These are phyloP conservation scores for Gossypium davidsonii DNA, from an alignment of 441 rosid genomes.

Conservation along the genomic window DNA sequence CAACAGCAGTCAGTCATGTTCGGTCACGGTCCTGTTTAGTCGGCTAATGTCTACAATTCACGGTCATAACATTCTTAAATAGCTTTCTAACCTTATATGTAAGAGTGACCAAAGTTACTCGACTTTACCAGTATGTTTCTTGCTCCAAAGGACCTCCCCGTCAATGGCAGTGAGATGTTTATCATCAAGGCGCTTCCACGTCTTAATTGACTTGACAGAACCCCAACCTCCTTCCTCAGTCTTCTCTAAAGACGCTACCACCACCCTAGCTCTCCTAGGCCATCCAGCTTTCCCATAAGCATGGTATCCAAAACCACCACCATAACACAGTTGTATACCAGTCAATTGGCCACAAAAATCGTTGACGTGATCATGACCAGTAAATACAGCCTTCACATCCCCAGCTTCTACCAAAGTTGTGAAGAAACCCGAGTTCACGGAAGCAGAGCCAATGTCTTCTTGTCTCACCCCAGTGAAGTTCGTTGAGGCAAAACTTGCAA, in stretches of 20 bases:
- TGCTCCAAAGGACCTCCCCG: conserved; percentile 70
- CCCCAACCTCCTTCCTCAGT: conserved; percentile 51
- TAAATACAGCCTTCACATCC: conserved; percentile 74
- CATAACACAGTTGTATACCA: conserved; percentile 72
- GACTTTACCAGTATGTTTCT: conserved; percentile 32
- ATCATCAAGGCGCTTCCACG: conserved; percentile 91
- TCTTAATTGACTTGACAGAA: conserved; percentile 54
- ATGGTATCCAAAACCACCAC: conserved; percentile 86
- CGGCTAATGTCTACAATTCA: not conserved
- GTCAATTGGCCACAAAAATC: conserved; percentile 66
- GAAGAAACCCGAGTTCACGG: conserved; percentile 79
- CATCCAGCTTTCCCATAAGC: conserved; percentile 86
- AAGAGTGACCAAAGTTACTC: not conserved
- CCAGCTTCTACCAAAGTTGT: conserved; percentile 65
- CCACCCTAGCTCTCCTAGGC: conserved; percentile 68
- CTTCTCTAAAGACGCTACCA: conserved; percentile 61
- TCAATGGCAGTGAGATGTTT: conserved; percentile 46
- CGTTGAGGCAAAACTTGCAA: conserved; percentile 37
- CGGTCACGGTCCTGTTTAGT: not conserved
- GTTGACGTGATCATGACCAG: conserved; percentile 71
- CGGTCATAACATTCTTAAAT: not conserved
- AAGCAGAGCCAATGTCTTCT: conserved; percentile 56
- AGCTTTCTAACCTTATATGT: not conserved
- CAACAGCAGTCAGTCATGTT: not conserved
- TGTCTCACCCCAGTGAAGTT: conserved; percentile 63